Evolutionary conservation across 768 basidiomycete genomes (phyloP), one percentile per base, ranked within the genome.

Genomic region (Lactarius quietus): DNA sequence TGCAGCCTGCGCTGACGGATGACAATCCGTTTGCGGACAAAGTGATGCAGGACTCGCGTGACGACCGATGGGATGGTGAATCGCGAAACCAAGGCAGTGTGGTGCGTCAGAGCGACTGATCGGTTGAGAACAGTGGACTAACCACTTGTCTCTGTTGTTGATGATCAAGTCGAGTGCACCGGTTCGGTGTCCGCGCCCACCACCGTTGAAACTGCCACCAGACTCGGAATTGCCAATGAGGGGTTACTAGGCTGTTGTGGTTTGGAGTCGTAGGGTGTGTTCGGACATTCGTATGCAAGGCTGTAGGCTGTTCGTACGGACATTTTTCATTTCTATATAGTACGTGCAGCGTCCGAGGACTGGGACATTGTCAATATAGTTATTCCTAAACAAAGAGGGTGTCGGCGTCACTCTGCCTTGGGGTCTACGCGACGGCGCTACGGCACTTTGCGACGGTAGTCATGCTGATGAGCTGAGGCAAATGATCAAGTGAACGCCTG

Each of bases 391-490:
- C 20, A 31, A 28, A 9, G 53, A 23, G 29, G 18, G 23, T 28
- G n/a, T n/a, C n/a, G n/a, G n/a, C n/a, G n/a, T n/a, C n/a, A n/a
- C n/a, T n/a, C n/a, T n/a, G n/a, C n/a, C n/a, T n/a, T n/a, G 15
- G 8, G 8, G 31, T 39, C 14, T 2, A 17, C 2, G 14, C 38
- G 10, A 15, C 38, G 12, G 38, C 5, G 39, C 17, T 9, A 23
- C 26, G 31, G 36, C 18, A 26, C 57, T 28, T 64, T 12, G 45
- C 45, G 57, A 67, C 39, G 55, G 66, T 69, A 67, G 72, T 69
- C 70, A 70, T 45, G 66, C 23, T 71, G 58, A 51, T 28, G 18
- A 31, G 6, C 29, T 31, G 57, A 51, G 48, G 15, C 10, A 14
- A 26, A 26, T 15, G 3, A 51, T 48, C 45, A 48, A 23, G n/a